A percentile compares a stretch with the other conserved stretches of the same genome.
phyloP scores from a whole-genome alignment of 192 early-diverging fungal species.

The Rhizophagus sp. region DNA sequence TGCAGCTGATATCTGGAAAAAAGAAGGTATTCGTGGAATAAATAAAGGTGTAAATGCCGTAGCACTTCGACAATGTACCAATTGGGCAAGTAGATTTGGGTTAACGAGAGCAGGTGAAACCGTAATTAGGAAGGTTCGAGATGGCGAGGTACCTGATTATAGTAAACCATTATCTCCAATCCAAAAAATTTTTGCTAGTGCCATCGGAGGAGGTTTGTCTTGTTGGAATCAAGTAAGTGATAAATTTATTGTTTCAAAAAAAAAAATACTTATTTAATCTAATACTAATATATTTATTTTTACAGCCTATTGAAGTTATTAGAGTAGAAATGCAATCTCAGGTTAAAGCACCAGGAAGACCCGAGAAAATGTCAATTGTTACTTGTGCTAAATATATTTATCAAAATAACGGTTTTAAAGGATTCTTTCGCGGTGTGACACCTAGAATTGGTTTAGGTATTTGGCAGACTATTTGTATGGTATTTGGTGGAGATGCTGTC shows the following conservation, averaged over 20 bases:
- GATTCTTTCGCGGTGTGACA: conserved; percentile 89
- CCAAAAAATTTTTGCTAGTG: conserved; percentile 77
- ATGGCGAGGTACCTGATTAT: conserved; percentile 41
- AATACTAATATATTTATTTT: neutral
- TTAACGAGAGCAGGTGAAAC: conserved; percentile 78
- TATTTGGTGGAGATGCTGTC: conserved; percentile 54
- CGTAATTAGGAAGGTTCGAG: conserved; percentile 58
- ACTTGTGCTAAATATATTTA: conserved; percentile 88
- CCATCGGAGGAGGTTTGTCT: conserved; percentile 85
- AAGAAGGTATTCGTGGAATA: conserved; percentile 93
- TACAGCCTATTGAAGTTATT: conserved; percentile 95
- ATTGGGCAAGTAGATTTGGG: conserved; percentile 98
- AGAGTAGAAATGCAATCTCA: conserved; percentile 99
- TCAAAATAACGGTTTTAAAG: conserved; percentile 83
- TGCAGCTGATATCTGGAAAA: conserved; percentile 86
- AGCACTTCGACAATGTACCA: conserved; percentile 94
- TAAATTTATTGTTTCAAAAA: neutral
- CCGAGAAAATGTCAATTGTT: conserved; percentile 89
- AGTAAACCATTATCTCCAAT: conserved; percentile 44
- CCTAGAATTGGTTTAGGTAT: conserved; percentile 78
- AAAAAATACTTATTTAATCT: neutral
- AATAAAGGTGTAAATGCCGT: conserved; percentile 99
- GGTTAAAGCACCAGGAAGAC: conserved; percentile 82
- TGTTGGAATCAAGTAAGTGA: conserved; percentile 84
- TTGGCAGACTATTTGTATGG: conserved; percentile 94